Conservation (phyloP, 331 rosid species). For the Malus hybrid region DNA sequence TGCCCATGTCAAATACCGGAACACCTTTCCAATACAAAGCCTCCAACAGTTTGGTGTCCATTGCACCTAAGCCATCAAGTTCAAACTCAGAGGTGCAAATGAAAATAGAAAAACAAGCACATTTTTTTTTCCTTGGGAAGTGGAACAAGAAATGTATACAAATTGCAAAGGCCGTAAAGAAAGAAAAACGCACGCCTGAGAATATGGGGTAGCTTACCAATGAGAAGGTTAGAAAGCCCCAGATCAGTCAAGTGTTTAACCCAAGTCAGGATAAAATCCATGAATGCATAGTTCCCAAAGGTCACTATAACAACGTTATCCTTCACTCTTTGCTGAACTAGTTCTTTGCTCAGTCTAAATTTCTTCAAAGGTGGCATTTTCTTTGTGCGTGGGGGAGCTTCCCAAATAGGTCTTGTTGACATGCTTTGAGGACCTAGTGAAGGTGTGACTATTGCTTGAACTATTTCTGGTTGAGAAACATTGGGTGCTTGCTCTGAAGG, state of each 20-base stretch:
- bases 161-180: background rate
- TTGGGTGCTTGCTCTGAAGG: conserved; percentile 27
- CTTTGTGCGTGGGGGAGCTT: conserved; percentile 37
- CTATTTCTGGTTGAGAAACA: conserved; percentile 25
- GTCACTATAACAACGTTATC: conserved; percentile 78
- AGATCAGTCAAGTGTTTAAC: conserved; percentile 78
- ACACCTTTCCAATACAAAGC: conserved; percentile 91
- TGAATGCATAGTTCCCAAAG: conserved; percentile 93
- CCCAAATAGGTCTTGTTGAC: conserved; percentile 39
- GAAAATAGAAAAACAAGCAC: background rate
- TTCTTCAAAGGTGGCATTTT: conserved; percentile 59
- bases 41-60: conserved; percentile 91
- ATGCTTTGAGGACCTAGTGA: conserved; percentile 18
- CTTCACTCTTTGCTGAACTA: conserved; percentile 70
- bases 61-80: conserved; percentile 68
- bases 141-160: background rate
- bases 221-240: conserved; percentile 71
- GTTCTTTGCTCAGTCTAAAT: conserved; percentile 60
- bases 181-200: background rate
- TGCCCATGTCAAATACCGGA: conserved; percentile 96
- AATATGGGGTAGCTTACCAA: conserved; percentile 50
- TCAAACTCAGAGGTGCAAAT: conserved; percentile 8
- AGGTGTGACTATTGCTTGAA: conserved; percentile 13
- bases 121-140: background rate
- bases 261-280: conserved; percentile 94